These are phyloP conservation scores for Juglanconis sp. DNA, from an alignment of 2,329 filamentous ascomycete species.

Conservation along the genomic window DNA sequence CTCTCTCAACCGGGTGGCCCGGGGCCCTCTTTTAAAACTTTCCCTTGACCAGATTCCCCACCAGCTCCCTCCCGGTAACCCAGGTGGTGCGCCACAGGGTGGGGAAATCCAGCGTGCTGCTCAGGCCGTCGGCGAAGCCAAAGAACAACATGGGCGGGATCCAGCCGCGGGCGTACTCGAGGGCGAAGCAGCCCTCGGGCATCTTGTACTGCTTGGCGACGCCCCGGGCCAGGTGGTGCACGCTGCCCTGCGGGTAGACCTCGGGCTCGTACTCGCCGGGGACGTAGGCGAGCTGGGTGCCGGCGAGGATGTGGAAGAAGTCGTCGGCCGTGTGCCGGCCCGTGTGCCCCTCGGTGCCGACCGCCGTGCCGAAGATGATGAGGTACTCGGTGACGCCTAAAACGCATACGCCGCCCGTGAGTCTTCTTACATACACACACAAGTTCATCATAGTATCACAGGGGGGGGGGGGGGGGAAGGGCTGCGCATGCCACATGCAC, in stretches of 20 bases:
- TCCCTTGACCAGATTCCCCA: conserved; percentile 64
- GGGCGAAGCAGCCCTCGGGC: conserved; percentile 69
- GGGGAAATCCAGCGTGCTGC: conserved; percentile 78
- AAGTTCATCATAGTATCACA: too few relatives aligned
- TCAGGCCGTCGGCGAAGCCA: conserved; percentile 77
- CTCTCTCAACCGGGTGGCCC: too few relatives aligned
- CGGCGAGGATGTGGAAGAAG: conserved; percentile 87
- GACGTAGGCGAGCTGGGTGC: conserved; percentile 73
- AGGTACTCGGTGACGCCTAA: conserved; percentile 79
- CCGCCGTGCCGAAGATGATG: conserved; percentile 79
- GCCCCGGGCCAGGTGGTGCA: conserved; percentile 71
- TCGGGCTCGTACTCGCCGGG: conserved; percentile 66
- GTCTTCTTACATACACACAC: too few relatives aligned
- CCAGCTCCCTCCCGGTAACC: conserved; percentile 74
- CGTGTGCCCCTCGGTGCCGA: conserved; percentile 84
- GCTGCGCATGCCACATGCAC: too few relatives aligned
- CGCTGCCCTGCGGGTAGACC: conserved; percentile 64
- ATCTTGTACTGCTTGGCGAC: conserved; percentile 80
- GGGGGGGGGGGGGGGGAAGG: too few relatives aligned
- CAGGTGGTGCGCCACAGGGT: conserved; percentile 77
- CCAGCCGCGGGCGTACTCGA: conserved; percentile 84
- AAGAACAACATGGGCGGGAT: conserved; percentile 92
- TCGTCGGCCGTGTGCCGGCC: conserved; percentile 90
- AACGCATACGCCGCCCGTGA: too few relatives aligned
- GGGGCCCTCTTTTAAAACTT: conserved; percentile 58